Evolutionary conservation across 768 basidiomycete species (phyloP), one percentile per base, ranked within the genome.

Genomic region (Roridomyces roridus): DNA sequence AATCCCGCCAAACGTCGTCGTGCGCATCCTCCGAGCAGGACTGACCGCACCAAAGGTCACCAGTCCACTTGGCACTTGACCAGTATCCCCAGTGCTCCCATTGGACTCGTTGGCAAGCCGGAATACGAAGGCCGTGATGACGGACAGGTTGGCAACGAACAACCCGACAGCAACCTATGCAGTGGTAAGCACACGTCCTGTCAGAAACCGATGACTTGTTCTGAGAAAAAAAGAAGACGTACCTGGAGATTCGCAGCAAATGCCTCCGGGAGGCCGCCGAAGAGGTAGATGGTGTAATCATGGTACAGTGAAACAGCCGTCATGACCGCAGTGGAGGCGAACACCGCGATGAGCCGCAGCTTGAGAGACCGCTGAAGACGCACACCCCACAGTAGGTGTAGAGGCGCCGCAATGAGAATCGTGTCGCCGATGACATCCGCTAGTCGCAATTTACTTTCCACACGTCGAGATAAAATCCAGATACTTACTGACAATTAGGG

Each of bases 401-500:
- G 57, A 1, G 83, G 81, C 5, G 79, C 70, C 1, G 62, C 51
- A 23, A 83, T 76, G 42, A 84, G 75, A 26, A 78, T 66, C 6
- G 23, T 28, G 23, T 35, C 35, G 31, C 18, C 29, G 14, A 43
- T 6, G 44, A n/a, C 26, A n/a, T 37, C 41, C 21, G 11, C 36
- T 49, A 10, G 15, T 3, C 36, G 29, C 14, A 9, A 4, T 25
- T 7, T 24, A 28, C 11, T 49, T n/a, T 20, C 20, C n/a, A n/a
- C 21, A 20, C 24, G 25, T 7, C n/a, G 25, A 34, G 34, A 15
- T 28, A 4, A 5, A 28, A 8, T 34, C 15, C 10, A 23, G 3
- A 8, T 14, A 74, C 80, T 51, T 51, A 82, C 81, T 79, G 62
- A 72, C 71, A 31, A 82, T 68, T 61, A 82, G 80, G 8, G 75